Conservation (phyloP, 768 basidiomycete genomes). For the Trametes cubensis region DNA sequence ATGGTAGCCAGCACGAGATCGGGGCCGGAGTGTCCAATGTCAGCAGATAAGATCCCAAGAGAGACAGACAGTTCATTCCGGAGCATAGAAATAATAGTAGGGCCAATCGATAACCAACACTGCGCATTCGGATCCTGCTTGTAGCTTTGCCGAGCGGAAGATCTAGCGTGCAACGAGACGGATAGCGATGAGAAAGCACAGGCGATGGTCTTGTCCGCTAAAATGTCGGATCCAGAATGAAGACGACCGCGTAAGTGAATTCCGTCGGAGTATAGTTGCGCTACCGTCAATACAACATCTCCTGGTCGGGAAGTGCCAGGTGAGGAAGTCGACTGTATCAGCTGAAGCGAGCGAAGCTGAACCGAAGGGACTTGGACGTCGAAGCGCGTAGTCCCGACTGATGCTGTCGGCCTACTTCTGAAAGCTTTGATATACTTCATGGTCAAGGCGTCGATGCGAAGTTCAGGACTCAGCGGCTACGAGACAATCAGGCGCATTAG, state of each 20-base stretch:
- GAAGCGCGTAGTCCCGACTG: constrained; percentile 31
- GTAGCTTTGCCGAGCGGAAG: constrained; percentile 4
- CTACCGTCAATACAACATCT: constrained; percentile 33
- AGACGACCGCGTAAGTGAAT: constrained; percentile 2
- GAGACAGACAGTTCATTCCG: constrained; percentile 26
- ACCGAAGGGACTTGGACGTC: constrained; percentile 47
- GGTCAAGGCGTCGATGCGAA: constrained; percentile 47
- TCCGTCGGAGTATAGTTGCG: constrained; percentile 27
- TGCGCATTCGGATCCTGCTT: constrained; percentile 5
- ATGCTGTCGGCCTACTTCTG: constrained; percentile 3
- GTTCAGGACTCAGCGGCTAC: constrained; percentile 42
- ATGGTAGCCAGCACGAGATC: constrained; percentile 29
- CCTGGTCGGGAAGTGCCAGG: neutral
- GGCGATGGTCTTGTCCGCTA: neutral
- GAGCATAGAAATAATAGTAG: constrained; percentile 4
- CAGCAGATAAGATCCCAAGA: constrained; percentile 28
- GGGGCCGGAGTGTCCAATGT: constrained; percentile 36
- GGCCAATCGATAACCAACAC: constrained; percentile 24
- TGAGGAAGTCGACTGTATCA: neutral
- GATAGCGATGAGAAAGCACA: constrained; percentile 9
- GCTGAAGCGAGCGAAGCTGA: constrained; percentile 46
- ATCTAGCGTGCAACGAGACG: constrained; percentile 1
- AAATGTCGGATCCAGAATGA: neutral
- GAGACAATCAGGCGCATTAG: constrained; percentile 3
- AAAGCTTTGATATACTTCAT: constrained; percentile 38